Evolutionary conservation across 1,139 yeast genomes (phyloP).

Genomic region (Taphrina populina): DNA sequence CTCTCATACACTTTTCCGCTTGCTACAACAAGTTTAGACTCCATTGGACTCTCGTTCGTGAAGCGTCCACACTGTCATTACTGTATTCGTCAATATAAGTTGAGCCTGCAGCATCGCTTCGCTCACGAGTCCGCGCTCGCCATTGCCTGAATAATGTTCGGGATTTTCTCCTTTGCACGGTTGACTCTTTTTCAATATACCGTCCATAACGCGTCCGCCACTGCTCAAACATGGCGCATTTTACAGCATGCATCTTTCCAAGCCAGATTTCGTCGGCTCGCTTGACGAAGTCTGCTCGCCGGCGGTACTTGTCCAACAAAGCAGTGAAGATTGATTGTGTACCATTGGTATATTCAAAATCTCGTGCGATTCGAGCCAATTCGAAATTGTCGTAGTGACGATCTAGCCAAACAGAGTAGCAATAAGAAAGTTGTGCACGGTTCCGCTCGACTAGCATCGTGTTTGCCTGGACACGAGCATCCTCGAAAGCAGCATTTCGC

Average conservation of each 20-base stretch:
- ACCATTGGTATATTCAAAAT: conserved; percentile 5
- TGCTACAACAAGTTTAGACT: no score
- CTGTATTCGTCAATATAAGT: conserved; percentile 8
- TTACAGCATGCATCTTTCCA: conserved; percentile 1
- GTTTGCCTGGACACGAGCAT: background rate
- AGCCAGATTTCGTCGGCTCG: conserved; percentile 13
- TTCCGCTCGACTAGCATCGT: background rate
- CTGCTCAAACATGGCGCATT: background rate
- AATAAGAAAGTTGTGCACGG: background rate
- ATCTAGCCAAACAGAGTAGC: conserved; percentile 17
- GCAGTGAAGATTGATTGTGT: conserved; percentile 1
- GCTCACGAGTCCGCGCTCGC: background rate
- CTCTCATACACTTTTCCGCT: no score
- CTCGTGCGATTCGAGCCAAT: conserved; percentile 17
- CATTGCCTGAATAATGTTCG: conserved; percentile 8
- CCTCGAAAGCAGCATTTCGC: background rate
- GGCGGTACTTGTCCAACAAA: background rate
- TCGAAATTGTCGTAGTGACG: conserved; percentile 24
- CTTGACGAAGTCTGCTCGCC: background rate
- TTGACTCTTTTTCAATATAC: conserved; percentile 5
- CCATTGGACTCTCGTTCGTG: conserved; percentile 15
- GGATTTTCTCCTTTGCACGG: background rate
- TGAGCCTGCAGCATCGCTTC: background rate
- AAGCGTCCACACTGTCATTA: conserved; percentile 13
- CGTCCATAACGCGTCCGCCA: conserved; percentile 6